Evolutionary conservation across 2,329 filamentous ascomycete species (phyloP).

Genomic region (Dryadomyces sulphureus): DNA sequence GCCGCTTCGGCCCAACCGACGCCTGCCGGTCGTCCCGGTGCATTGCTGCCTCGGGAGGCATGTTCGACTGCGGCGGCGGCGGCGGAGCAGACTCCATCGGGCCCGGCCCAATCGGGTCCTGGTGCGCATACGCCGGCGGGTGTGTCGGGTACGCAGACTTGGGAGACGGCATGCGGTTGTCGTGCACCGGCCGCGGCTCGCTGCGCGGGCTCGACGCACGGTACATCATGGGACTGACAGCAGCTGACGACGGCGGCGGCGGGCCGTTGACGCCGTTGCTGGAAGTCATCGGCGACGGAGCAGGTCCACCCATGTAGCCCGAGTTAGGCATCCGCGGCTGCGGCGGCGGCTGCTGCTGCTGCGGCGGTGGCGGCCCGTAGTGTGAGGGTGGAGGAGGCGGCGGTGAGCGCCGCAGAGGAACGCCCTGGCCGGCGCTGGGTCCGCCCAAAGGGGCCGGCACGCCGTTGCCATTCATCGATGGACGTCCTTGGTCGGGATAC

Average conservation of each 20-base stretch:
- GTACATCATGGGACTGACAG: constrained; percentile 46
- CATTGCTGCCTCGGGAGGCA: constrained; percentile 51
- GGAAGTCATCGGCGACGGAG: constrained; percentile 25
- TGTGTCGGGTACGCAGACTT: constrained; percentile 74
- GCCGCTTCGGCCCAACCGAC: constrained; percentile 69
- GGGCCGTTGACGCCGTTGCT: constrained; percentile 28
- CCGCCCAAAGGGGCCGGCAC: constrained; percentile 41
- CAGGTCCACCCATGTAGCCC: constrained; percentile 38
- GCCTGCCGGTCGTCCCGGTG: constrained; percentile 60
- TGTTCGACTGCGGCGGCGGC: constrained; percentile 35
- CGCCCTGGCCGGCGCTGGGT: constrained; percentile 36
- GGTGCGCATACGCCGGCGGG: constrained; percentile 54
- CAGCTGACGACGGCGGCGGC: constrained; percentile 32
- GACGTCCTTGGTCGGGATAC: constrained; percentile 53
- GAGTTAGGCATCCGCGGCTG: constrained; percentile 41
- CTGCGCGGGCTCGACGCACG: constrained; percentile 66
- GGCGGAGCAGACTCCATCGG: constrained; percentile 40
- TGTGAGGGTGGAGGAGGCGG: constrained; percentile 36
- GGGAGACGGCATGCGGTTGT: constrained; percentile 81
- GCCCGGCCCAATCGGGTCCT: constrained; percentile 55
- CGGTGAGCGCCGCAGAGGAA: constrained; percentile 32
- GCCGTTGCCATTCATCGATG: constrained; percentile 12
- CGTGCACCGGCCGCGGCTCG: constrained; percentile 68
- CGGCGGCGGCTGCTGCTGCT: constrained; percentile 26
- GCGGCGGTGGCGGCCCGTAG: constrained; percentile 39